Evolutionary conservation across 352 stramenopile species (phyloP), one percentile per base, ranked within the genome.

Genomic region (Phytophthora meadii): DNA sequence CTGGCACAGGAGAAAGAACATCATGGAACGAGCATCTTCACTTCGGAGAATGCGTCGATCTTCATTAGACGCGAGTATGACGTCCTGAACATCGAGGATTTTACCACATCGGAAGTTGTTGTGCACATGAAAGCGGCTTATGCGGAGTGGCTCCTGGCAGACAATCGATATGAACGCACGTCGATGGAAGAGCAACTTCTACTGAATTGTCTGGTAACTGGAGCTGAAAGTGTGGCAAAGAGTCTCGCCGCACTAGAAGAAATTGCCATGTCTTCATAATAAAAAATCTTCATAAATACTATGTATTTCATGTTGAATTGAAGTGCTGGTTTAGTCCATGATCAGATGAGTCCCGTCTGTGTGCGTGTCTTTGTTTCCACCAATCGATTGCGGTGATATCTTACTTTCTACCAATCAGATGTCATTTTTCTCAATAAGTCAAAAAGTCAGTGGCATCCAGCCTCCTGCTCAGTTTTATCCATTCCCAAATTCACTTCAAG

Each of bases 181-280:
- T 76, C 73, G 4, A 79, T 81, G 70, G 73, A 81, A 44, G 70
- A 79, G 32, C 61, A 79, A 34, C 39, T 81, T 15, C 63, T 81
- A 11, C 50, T 81, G 1, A 81, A 71, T n/a, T 71, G 63, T 27
- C 24, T 71, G 5, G 50, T 71, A 15, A 67, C 49, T 50, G 46
- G 55, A 3, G 79, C 81, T 10, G 81, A 87, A 15, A 81, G 81
- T 47, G 84, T 92, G 40, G 81, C 81, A 1, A 72, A 74, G 14
- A 81, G 83, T 17, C 62, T 92, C 2, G 79, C 79, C 3, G 60
- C 56, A 15, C 61, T 91, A 55, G 80, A 91, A 64, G 76, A 91
- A 37, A 82, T 88, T 59, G 76, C 82, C 14, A 70, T 89, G 51
- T 72, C 77, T 22, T 78, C 74, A 3, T 83, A 79, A 69, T 51